A percentile compares a stretch with the other conserved stretches of the same genome.
phyloP scores from a whole-genome alignment of 352 stramenopile species.

The Hyaloperonospora brassicae region DNA sequence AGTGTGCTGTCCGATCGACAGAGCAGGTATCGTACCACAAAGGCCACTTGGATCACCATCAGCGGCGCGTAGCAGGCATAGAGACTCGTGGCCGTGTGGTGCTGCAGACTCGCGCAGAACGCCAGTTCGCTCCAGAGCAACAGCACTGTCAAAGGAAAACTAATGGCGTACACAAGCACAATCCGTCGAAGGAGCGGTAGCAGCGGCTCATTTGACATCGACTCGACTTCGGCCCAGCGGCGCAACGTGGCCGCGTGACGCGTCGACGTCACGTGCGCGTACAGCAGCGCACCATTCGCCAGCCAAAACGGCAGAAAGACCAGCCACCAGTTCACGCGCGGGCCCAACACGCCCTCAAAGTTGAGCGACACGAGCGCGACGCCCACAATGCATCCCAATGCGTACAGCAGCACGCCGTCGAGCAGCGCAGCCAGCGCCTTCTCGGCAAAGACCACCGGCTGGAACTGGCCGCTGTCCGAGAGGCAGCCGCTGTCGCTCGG shows the following conservation, averaged over 20 bases:
- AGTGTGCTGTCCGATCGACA: constrained; percentile 70
- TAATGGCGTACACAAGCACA: constrained; percentile 69
- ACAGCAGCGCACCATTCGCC: constrained; percentile 51
- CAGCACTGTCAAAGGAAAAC: constrained; percentile 54
- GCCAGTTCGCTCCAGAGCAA: constrained; percentile 78
- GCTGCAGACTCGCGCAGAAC: constrained; percentile 68
- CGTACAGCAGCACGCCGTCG: constrained; percentile 71
- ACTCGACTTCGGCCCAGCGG: constrained; percentile 69
- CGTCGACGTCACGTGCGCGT: constrained; percentile 55
- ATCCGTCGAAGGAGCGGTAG: constrained; percentile 68
- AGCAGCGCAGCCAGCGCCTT: constrained; percentile 65
- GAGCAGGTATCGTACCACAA: constrained; percentile 74
- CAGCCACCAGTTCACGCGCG: constrained; percentile 70
- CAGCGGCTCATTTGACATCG: constrained; percentile 76
- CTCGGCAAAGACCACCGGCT: constrained; percentile 70
- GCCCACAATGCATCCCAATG: constrained; percentile 61
- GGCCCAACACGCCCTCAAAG: constrained; percentile 56
- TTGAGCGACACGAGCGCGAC: constrained; percentile 70
- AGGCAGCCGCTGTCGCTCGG: constrained; percentile 13
- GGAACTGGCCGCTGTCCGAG: constrained; percentile 47
- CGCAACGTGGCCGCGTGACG: constrained; percentile 57
- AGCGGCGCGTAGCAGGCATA: constrained; percentile 76
- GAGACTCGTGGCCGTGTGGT: constrained; percentile 44
- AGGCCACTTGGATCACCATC: constrained; percentile 75
- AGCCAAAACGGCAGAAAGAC: constrained; percentile 78